Conservation (phyloP, 345 rosid genomes). For the Euphorbia lathyris region DNA sequence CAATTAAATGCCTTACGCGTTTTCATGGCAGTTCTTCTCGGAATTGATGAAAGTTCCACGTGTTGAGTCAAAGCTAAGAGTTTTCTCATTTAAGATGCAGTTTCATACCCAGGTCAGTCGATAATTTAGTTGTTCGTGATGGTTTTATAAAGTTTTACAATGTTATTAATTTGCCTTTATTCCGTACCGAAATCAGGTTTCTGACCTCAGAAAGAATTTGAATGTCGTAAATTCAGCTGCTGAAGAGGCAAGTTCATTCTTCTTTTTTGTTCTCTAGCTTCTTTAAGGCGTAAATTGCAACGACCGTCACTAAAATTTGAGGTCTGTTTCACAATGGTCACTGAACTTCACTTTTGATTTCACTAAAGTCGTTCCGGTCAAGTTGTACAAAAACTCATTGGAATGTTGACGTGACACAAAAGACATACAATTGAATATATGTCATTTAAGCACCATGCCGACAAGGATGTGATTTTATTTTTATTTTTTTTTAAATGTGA, state of each 20-base stretch:
- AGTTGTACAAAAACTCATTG: too few species aligned
- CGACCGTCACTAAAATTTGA: too few species aligned
- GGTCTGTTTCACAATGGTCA: too few species aligned
- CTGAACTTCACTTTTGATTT: too few species aligned
- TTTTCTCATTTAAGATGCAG: constrained; percentile 70
- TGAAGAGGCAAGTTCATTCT: constrained; percentile 56
- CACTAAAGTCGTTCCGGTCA: too few species aligned
- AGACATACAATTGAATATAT: too few species aligned
- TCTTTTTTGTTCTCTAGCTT: constrained; percentile 16
- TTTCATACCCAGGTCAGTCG: constrained; percentile 63
- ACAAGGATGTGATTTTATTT: too few species aligned
- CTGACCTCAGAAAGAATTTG: constrained; percentile 65
- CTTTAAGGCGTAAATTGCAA: neutral
- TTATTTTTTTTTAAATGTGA: too few species aligned
- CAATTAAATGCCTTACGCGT: constrained; percentile 16
- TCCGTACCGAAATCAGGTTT: constrained; percentile 47
- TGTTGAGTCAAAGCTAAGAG: constrained; percentile 75
- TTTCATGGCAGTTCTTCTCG: constrained; percentile 61
- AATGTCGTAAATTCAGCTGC: constrained; percentile 58
- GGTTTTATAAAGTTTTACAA: constrained; percentile 14
- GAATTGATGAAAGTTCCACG: constrained; percentile 84
- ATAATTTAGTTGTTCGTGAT: constrained; percentile 11
- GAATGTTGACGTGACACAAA: too few species aligned
- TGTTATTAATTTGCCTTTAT: constrained; percentile 11
- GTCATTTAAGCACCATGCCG: too few species aligned